phyloP scores from a whole-genome alignment of 2,329 filamentous ascomycete species.

The Aspergillus ustus region DNA sequence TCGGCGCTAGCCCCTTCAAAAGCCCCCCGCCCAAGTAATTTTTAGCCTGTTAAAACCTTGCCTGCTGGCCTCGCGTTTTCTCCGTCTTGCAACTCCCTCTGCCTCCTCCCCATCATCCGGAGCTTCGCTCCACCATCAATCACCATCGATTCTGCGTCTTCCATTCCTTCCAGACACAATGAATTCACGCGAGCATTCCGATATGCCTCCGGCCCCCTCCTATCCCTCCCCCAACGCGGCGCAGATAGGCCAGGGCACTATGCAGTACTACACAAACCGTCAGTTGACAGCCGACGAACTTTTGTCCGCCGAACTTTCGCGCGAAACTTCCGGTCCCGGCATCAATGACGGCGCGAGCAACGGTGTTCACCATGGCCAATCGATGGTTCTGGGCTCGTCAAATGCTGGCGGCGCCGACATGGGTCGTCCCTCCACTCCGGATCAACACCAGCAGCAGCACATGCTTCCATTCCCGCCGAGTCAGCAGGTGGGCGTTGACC shows the following conservation, averaged over 20 bases:
- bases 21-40: conserved; percentile 37
- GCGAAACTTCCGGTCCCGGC: conserved; percentile 50
- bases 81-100: conserved; percentile 30
- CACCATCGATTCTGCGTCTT: conserved; percentile 20
- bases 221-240: conserved; percentile 50
- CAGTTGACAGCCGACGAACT: conserved; percentile 54
- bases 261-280: conserved; percentile 50
- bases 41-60: conserved; percentile 44
- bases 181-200: conserved; percentile 49
- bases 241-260: conserved; percentile 49
- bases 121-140: conserved; percentile 38
- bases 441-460: conserved; percentile 47
- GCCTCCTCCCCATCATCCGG: conserved; percentile 33
- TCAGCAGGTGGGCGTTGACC: conserved; percentile 50
- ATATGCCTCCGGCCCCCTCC: conserved; percentile 50
- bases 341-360: conserved; percentile 46
- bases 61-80: conserved; percentile 35
- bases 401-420: conserved; percentile 41
- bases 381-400: conserved; percentile 44
- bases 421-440: conserved; percentile 42
- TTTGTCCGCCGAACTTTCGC: conserved; percentile 53
- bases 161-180: conserved; percentile 30
- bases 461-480: conserved; percentile 49
- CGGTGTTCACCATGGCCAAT: conserved; percentile 47
- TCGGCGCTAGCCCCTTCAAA: conserved; percentile 43